A percentile compares a stretch with the other conserved stretches of the same genome.
Conservation (phyloP, 768 basidiomycete genomes). For the Cytidiella melzeri region DNA sequence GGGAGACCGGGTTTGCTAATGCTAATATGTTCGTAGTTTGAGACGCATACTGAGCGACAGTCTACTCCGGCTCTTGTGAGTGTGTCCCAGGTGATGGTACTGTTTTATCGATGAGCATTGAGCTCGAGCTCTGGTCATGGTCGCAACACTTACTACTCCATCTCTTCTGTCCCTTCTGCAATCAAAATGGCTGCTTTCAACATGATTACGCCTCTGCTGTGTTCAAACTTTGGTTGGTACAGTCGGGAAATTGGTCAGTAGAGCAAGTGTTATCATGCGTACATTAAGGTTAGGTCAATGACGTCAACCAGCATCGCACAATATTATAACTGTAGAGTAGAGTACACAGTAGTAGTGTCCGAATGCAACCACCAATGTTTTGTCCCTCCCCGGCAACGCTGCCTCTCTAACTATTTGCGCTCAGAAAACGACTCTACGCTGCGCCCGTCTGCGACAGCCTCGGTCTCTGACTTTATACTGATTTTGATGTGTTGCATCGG, state of each 20-base stretch:
- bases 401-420: no score
- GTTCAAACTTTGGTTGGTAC: no score
- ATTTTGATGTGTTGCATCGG: slow-evolving; percentile 7
- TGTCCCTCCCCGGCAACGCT: no score
- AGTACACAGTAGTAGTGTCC: no score
- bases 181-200: slow-evolving; percentile 57
- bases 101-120: slow-evolving; percentile 22
- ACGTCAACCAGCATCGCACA: no score
- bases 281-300: no score
- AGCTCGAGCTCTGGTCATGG: not conserved
- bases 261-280: no score
- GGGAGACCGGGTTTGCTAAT: slow-evolving; percentile 28
- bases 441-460: no score
- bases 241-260: no score
- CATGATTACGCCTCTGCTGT: slow-evolving; percentile 1
- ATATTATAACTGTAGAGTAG: no score
- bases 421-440: no score
- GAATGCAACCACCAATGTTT: no score
- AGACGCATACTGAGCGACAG: slow-evolving; percentile 60
- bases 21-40: slow-evolving; percentile 18
- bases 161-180: slow-evolving; percentile 82
- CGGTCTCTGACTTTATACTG: slow-evolving; percentile 5
- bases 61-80: slow-evolving; percentile 69
- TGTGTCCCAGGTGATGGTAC: slow-evolving; percentile 78
- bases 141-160: slow-evolving; percentile 67